Evolutionary conservation across 2,329 filamentous ascomycete species (phyloP).

Genomic region (Colletotrichum simmondsii): DNA sequence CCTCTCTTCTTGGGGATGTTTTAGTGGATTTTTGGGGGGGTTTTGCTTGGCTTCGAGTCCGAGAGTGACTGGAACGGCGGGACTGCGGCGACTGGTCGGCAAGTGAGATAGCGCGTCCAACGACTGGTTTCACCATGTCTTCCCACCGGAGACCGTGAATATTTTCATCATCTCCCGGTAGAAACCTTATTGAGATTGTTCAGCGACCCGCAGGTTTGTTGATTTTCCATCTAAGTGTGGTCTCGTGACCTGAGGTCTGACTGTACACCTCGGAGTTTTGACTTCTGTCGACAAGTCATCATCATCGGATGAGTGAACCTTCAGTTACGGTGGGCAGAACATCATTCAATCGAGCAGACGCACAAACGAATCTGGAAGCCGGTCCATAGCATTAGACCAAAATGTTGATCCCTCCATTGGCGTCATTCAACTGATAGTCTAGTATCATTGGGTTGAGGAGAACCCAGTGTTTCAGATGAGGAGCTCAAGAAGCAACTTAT

Average conservation of each 20-base stretch:
- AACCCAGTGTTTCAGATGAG: slow-evolving; percentile 17
- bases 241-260: slow-evolving; percentile 9
- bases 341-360: neutral
- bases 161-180: slow-evolving; percentile 9
- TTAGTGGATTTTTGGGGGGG: neutral
- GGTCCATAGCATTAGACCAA: neutral
- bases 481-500: neutral
- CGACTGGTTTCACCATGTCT: slow-evolving; percentile 31
- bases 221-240: neutral
- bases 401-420: neutral
- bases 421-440: neutral
- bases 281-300: slow-evolving; percentile 10
- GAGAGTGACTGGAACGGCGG: slow-evolving; percentile 6
- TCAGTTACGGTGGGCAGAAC: neutral
- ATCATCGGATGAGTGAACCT: slow-evolving; percentile 21
- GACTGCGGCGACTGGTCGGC: slow-evolving; percentile 7
- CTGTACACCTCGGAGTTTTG: neutral
- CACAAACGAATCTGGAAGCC: neutral
- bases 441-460: neutral
- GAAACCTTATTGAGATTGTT: slow-evolving; percentile 1
- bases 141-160: slow-evolving; percentile 19
- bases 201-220: neutral
- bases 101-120: slow-evolving; percentile 12
- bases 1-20: neutral
- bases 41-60: slow-evolving; percentile 13